These are phyloP conservation scores for Potentilla sterilis DNA, from an alignment of 306 rosid genomes.

Conservation along the genomic window DNA sequence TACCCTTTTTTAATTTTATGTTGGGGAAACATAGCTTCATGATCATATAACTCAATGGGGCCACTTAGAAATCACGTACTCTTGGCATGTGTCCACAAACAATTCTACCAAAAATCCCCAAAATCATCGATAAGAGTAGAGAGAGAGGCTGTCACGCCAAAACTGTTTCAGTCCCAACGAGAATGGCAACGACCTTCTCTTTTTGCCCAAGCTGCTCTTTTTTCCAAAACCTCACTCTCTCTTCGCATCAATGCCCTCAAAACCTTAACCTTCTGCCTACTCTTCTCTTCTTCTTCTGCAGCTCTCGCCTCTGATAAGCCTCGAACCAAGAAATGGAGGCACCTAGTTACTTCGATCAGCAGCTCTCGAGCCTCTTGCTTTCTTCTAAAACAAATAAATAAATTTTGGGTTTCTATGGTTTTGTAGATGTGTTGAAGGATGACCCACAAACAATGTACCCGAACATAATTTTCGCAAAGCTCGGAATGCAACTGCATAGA, in stretches of 20 bases:
- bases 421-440: constrained; percentile 76
- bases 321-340: constrained; percentile 65
- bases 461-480: constrained; percentile 74
- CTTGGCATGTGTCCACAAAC: no score
- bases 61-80: no score
- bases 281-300: constrained; percentile 45
- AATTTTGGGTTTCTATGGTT: no score
- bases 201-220: constrained; percentile 22
- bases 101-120: no score
- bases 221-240: constrained; percentile 39
- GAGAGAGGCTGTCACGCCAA: no score
- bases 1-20: no score
- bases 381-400: no score
- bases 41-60: no score
- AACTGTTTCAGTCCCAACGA: not conserved
- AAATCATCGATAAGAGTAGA: no score
- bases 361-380: no score
- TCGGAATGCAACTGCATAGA: constrained; percentile 92
- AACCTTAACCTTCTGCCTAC: constrained; percentile 34
- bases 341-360: constrained; percentile 49
- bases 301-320: constrained; percentile 29
- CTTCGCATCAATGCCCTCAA: constrained; percentile 35
- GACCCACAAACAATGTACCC: constrained; percentile 93
- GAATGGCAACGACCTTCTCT: constrained; percentile 25
- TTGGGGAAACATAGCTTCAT: no score